A percentile compares a stretch with the other conserved stretches of the same genome.
Evolutionary conservation across 169 alveolate species (phyloP).

Genomic region (Plasmodium coatneyi): DNA sequence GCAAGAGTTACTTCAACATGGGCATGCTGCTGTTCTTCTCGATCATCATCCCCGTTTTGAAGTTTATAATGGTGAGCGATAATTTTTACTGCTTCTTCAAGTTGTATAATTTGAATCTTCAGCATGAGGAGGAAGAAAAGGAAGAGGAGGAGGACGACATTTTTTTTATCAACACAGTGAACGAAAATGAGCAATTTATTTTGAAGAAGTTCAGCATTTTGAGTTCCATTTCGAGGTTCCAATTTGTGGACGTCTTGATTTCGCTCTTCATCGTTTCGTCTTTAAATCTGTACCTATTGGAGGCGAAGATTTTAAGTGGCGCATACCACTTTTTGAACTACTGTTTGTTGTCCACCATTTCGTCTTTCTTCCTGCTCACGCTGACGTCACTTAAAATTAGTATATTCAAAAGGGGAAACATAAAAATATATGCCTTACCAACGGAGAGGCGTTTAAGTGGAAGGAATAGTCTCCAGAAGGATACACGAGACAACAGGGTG

Average conservation of each 20-base stretch:
- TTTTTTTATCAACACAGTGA: conserved; percentile 27
- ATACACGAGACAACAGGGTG: not conserved
- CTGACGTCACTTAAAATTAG: conserved; percentile 38
- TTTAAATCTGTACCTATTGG: conserved; percentile 45
- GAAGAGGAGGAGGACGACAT: conserved; percentile 27
- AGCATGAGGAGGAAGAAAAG: conserved; percentile 14
- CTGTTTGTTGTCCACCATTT: conserved; percentile 49
- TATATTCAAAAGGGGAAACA: conserved; percentile 42
- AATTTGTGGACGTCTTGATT: conserved; percentile 67
- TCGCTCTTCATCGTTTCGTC: conserved; percentile 62
- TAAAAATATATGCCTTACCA: conserved; percentile 7
- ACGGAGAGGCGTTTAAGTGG: not conserved
- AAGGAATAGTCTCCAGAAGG: not conserved
- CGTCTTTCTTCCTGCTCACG: conserved; percentile 35
- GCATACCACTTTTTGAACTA: conserved; percentile 56
- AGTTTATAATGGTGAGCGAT: conserved; percentile 60
- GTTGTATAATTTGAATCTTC: conserved; percentile 15
- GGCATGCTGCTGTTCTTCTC: conserved; percentile 39
- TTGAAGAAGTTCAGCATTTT: conserved; percentile 38
- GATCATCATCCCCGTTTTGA: conserved; percentile 50
- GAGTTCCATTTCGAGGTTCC: conserved; percentile 58
- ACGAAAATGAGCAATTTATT: conserved; percentile 36
- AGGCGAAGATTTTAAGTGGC: conserved; percentile 47
- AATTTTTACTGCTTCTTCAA: conserved; percentile 51
- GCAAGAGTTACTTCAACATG: conserved; percentile 62